Conservation (phyloP, 75 land plant species). For the Isoetes taiwanensis region DNA sequence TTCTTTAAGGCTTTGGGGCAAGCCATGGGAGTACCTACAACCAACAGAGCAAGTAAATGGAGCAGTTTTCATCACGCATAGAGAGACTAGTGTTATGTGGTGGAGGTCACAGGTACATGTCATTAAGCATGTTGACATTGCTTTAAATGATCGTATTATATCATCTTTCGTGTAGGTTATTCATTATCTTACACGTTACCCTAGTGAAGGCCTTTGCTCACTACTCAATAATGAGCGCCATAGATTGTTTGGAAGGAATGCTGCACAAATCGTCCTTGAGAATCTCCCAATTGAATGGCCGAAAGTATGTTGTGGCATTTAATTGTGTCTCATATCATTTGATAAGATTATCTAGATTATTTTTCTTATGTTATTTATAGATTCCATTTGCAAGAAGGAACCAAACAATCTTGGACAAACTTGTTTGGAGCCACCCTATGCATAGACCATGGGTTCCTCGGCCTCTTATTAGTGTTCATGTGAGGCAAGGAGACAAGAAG, state of each 20-base stretch:
- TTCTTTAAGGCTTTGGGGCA: neutral
- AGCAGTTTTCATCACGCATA: neutral
- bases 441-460: slow-evolving; percentile 2
- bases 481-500: slow-evolving; percentile 2
- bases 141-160: neutral
- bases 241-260: neutral
- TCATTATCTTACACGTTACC: neutral
- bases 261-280: neutral
- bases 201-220: neutral
- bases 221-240: neutral
- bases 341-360: no score
- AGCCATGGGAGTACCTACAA: slow-evolving; percentile 5
- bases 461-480: slow-evolving; percentile 2
- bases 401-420: neutral
- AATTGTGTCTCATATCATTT: neutral
- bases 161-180: neutral
- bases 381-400: neutral
- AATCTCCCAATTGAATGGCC: slow-evolving; percentile 1
- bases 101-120: slow-evolving; percentile 1
- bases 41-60: slow-evolving; percentile 3
- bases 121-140: neutral
- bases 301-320: neutral
- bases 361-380: no score
- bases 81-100: neutral
- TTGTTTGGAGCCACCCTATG: neutral